Percentiles rank a stretch among this genome's conserved stretches.
Conservation (phyloP, 2,329 filamentous ascomycete genomes). For the Ophiostoma novo-ulmi region DNA sequence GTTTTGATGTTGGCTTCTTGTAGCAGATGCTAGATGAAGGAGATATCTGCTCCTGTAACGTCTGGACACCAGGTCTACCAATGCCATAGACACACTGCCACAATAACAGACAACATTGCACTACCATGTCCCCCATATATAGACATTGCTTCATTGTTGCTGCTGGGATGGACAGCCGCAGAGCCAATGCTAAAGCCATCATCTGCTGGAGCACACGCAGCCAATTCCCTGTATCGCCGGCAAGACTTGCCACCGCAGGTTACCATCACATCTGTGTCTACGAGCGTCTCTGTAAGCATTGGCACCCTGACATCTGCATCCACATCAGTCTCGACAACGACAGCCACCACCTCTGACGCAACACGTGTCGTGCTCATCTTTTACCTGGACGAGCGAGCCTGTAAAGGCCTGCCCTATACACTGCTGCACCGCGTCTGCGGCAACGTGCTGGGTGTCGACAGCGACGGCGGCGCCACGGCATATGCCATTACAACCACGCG, state of each 20-base stretch:
- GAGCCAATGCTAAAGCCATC: background rate
- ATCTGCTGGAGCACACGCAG: background rate
- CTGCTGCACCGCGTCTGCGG: constrained; percentile 5
- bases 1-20: background rate
- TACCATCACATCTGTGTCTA: background rate
- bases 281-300: constrained; percentile 1
- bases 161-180: background rate
- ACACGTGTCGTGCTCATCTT: background rate
- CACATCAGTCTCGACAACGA: background rate
- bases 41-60: no score
- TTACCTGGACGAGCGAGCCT: background rate
- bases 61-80: no score
- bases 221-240: background rate
- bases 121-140: background rate
- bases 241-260: background rate
- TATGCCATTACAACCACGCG: constrained; percentile 5
- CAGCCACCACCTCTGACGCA: background rate
- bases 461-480: background rate
- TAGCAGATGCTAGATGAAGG: background rate
- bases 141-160: background rate
- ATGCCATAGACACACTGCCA: background rate
- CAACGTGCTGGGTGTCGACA: background rate
- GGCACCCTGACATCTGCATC: background rate
- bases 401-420: background rate
- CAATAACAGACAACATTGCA: background rate